These are phyloP conservation scores for Fragaria iinumae DNA, from an alignment of 306 rosid genomes.

Conservation along the genomic window DNA sequence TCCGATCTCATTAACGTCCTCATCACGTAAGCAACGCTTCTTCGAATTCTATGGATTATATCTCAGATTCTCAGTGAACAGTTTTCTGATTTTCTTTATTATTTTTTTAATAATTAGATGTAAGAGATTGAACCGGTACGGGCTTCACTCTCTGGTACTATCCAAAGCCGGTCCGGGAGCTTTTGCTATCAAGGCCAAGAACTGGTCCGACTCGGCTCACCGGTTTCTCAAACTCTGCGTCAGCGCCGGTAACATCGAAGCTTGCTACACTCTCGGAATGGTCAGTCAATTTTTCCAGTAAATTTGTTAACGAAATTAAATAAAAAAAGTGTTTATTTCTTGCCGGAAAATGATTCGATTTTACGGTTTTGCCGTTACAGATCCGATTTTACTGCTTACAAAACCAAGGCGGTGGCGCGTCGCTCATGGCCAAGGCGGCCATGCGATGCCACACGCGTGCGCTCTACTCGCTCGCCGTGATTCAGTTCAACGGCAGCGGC, in stretches of 20 bases:
- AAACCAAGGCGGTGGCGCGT: constrained; percentile 61
- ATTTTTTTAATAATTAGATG: constrained; percentile 45
- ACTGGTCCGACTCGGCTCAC: constrained; percentile 70
- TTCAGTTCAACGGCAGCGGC: constrained; percentile 96
- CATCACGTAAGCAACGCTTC: constrained; percentile 47
- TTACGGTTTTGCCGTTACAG: constrained; percentile 28
- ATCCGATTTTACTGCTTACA: constrained; percentile 82
- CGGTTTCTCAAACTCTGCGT: constrained; percentile 59
- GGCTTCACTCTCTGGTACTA: constrained; percentile 55
- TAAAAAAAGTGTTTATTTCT: neutral
- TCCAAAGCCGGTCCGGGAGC: constrained; percentile 55
- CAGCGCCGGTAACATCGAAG: constrained; percentile 72
- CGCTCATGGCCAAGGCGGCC: constrained; percentile 81
- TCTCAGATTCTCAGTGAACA: neutral
- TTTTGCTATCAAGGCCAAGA: constrained; percentile 41
- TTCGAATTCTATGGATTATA: neutral
- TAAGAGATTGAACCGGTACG: constrained; percentile 59
- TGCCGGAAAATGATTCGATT: neutral
- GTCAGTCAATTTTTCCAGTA: constrained; percentile 38
- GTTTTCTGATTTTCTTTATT: neutral
- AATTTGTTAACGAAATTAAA: neutral
- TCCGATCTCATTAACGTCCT: constrained; percentile 51
- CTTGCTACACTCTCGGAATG: constrained; percentile 90
- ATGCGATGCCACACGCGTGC: constrained; percentile 63
- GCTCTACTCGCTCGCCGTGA: constrained; percentile 75